phyloP scores from a whole-genome alignment of 768 basidiomycete species.

The Suillus spraguei region DNA sequence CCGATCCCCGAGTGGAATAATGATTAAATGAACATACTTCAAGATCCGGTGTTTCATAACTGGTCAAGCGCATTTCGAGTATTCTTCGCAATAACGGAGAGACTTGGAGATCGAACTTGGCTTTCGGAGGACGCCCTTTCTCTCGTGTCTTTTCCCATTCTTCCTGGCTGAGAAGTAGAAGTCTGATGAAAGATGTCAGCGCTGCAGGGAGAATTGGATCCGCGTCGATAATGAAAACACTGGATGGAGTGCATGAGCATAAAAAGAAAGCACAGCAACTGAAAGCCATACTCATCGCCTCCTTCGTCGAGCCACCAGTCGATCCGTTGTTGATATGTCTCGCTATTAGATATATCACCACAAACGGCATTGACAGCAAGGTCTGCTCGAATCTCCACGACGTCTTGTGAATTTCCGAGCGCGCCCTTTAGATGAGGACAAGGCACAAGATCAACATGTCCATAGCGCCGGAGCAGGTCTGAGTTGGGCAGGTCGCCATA shows the following conservation, averaged over 20 bases:
- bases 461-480: slow-evolving; percentile 92
- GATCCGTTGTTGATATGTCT: slow-evolving; percentile 55
- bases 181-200: slow-evolving; percentile 63
- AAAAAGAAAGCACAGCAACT: neutral
- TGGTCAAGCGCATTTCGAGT: slow-evolving; percentile 49
- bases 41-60: slow-evolving; percentile 56
- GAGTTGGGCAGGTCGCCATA: slow-evolving; percentile 93
- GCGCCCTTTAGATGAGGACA: slow-evolving; percentile 39
- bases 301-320: slow-evolving; percentile 95
- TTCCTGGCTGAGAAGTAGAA: slow-evolving; percentile 55
- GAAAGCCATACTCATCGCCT: slow-evolving; percentile 76
- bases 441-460: slow-evolving; percentile 82
- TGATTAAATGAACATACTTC: slow-evolving; percentile 38
- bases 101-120: slow-evolving; percentile 50
- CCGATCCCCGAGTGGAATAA: slow-evolving; percentile 1
- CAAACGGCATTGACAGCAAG: slow-evolving; percentile 51
- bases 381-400: slow-evolving; percentile 79
- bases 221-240: slow-evolving; percentile 58
- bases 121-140: slow-evolving; percentile 77
- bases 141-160: slow-evolving; percentile 62
- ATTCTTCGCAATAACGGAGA: slow-evolving; percentile 51
- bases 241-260: slow-evolving; percentile 24
- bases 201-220: slow-evolving; percentile 54
- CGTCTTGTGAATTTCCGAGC: slow-evolving; percentile 74
- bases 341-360: slow-evolving; percentile 11